A percentile compares a stretch with the other conserved stretches of the same genome.
Evolutionary conservation across 768 basidiomycete species (phyloP).

Genomic region (Pleurotus eryngii): DNA sequence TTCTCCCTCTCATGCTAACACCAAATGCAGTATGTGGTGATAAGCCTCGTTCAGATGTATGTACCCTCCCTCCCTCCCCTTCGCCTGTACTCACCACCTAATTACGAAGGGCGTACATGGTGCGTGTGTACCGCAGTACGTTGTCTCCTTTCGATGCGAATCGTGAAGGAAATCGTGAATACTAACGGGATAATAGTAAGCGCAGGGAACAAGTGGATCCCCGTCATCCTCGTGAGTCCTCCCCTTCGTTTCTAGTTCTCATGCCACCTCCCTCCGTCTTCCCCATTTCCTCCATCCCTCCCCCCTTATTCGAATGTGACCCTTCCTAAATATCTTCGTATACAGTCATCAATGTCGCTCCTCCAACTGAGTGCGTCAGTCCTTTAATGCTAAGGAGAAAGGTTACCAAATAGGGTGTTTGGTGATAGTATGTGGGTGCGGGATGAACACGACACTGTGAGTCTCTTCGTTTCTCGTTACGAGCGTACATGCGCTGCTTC

Average conservation of each 20-base stretch:
- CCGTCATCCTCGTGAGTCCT: not conserved
- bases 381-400: not conserved
- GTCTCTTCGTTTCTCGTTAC: not conserved
- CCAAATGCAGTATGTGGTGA: not conserved
- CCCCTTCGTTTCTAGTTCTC: not conserved
- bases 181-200: not conserved
- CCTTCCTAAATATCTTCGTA: not conserved
- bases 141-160: not conserved
- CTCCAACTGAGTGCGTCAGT: not conserved
- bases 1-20: not conserved
- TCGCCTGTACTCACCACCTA: not conserved
- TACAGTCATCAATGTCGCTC: not conserved
- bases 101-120: not conserved
- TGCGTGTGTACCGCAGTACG: not conserved
- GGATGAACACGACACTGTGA: not conserved
- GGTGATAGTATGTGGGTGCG: not conserved
- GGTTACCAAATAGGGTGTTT: not conserved
- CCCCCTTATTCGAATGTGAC: not conserved
- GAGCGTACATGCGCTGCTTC: too few species aligned
- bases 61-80: not conserved
- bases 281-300: not conserved
- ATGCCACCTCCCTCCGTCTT: not conserved
- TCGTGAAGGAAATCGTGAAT: too few species aligned
- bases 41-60: not conserved
- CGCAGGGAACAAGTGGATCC: not conserved